Evolutionary conservation across 2,329 filamentous ascomycete species (phyloP).

Genomic region (Xylariaceae sp.): DNA sequence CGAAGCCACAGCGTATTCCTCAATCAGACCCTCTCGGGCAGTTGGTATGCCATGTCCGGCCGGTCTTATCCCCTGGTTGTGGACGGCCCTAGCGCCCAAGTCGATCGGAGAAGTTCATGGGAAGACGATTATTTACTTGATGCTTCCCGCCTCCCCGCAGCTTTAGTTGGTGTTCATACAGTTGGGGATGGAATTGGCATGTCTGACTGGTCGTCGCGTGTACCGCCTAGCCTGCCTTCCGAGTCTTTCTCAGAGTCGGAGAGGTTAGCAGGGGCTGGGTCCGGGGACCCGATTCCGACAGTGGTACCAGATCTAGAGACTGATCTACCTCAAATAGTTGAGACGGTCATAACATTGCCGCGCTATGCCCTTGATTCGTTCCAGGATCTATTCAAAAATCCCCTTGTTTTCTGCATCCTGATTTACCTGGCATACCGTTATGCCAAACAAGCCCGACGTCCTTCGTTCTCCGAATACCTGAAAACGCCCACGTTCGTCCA

Average conservation of each 20-base stretch:
- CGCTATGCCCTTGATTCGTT: constrained; percentile 47
- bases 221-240: constrained; percentile 35
- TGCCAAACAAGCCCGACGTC: constrained; percentile 43
- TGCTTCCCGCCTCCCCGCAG: constrained; percentile 51
- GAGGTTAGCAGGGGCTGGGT: constrained; percentile 27
- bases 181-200: constrained; percentile 45
- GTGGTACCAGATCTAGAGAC: constrained; percentile 26
- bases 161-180: constrained; percentile 67
- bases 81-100: constrained; percentile 51
- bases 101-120: constrained; percentile 46
- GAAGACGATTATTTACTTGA: constrained; percentile 38
- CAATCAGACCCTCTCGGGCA: constrained; percentile 79
- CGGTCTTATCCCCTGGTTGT: constrained; percentile 80
- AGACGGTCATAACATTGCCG: constrained; percentile 49
- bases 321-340: constrained; percentile 43
- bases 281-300: constrained; percentile 33
- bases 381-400: constrained; percentile 46
- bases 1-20: constrained; percentile 70
- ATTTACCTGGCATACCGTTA: constrained; percentile 40
- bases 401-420: constrained; percentile 31
- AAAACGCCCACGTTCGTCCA: constrained; percentile 25
- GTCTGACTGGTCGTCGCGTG: constrained; percentile 36
- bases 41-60: constrained; percentile 93
- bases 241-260: constrained; percentile 23
- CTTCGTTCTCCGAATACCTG: constrained; percentile 13